Base-by-base conservation (phyloP, 352 stramenopile genomes). In the Pythium sp. region DNA sequence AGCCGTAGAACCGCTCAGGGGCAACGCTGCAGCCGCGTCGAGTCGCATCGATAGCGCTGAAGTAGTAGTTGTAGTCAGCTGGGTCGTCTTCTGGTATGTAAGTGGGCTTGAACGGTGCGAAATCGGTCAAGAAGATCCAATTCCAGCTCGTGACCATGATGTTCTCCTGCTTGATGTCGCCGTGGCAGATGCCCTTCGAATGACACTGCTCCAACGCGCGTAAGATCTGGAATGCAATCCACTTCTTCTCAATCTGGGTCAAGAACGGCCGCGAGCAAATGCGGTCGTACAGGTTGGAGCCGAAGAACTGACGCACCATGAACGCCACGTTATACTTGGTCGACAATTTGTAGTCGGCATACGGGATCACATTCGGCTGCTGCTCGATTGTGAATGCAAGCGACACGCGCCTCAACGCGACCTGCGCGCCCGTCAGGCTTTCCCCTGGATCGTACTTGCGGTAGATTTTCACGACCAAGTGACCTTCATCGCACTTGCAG, bases 81-180 rank as follows among this genome's bases (percentile, higher is more conserved):
- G 96, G 96, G 75, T 99, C 96, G 73, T 99, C 94, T 75, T 98
- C 91, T 0, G 95, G 95, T 46, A 99, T 89, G 61, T 92, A 96
- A 12, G 93, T 97, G 9, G 97, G 97, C 73, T 98, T 98, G 78
- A 98, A 98, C 0, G 93, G 92, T 38, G 96, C 92, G 76, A 99
- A 98, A 81, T 99, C 98, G 9, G 92, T 93, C 9, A 99, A 78
- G 43, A 99, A 92, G 59, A 99, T 87, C 95, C 96, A 99, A 66
- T 98, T 98, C 90, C 94, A 99, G 65, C 86, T 98, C 11, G 97
- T 99, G n/a, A 99, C 83, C 72, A 98, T 96, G 71, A 99, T 89
- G 82, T 99, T 99, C 74, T 99, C 96, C 61, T 97, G 93, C 66
- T 98, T 99, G 59, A 99, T 93, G 73, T 99, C 97, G 57, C 97